Base-by-base conservation (phyloP, 192 early-diverging fungal species). In the Chytriomyces sp. region DNA sequence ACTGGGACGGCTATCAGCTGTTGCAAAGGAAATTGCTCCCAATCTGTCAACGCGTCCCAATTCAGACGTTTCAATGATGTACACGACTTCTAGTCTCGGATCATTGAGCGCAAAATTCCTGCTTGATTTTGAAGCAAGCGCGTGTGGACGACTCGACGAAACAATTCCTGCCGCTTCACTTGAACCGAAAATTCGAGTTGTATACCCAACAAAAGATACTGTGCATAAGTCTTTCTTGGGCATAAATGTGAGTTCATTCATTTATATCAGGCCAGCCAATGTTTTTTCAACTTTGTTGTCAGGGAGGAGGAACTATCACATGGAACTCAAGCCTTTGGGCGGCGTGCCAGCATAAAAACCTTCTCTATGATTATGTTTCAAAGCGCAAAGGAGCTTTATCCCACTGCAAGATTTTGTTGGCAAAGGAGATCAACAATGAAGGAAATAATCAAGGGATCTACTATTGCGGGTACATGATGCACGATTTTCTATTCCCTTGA, bases 271-370 rank as follows among this genome's bases (percentile, higher is more conserved):
- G n/a, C 73, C 13, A 35, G 35, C 13, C 61, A 8, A 35, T 35
- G 16, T n/a, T 57, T 20, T 23, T 45, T 10, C 35, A 16, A 75
- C 24, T 26, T 2, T n/a, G 13, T 24, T 75, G 24, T 44, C 23
- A 79, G 76, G 81, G 81, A 10, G 77, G 53, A 5, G 81, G 81
- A 35, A 80, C 76, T 3, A 77, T 82, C 20, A 70, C 50, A 50
- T 82, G 74, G 67, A 35, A 16, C 23, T 23, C 45, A n/a, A 67
- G n/a, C 23, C 7, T 53, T 13, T 80, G 67, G 66, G 69, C 47
- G 45, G 43, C 16, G 10, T 49, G 63, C 45, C 11, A 61, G 16
- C 69, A 69, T 6, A 47, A 57, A 50, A 45, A 47, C 47, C 45
- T 79, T 5, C 20, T 82, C 53, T 74, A 50, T 49, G 64, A 82